Percentiles rank a stretch among this genome's conserved stretches.
These are phyloP conservation scores for Diutina neorugosa DNA, from an alignment of 1,139 yeast genomes.

Conservation along the genomic window DNA sequence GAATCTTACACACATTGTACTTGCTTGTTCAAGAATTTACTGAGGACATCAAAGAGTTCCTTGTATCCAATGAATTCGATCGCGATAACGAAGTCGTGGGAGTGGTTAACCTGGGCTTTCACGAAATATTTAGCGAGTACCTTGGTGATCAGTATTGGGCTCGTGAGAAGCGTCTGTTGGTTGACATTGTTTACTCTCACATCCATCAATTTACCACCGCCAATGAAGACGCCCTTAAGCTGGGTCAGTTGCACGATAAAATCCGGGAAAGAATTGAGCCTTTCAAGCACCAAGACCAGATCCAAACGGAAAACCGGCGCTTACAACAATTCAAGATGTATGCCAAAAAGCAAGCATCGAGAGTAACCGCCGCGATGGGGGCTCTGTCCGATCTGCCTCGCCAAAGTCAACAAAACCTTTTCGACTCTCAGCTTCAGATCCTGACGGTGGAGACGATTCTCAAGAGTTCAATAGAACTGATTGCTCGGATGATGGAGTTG, in stretches of 20 bases:
- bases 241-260: neutral
- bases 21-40: slow-evolving; percentile 52
- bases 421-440: neutral
- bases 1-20: slow-evolving; percentile 61
- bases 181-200: slow-evolving; percentile 41
- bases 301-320: neutral
- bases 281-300: neutral
- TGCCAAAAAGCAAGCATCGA: neutral
- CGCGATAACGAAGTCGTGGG: slow-evolving; percentile 32
- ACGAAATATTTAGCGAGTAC: slow-evolving; percentile 64
- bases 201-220: slow-evolving; percentile 39
- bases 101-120: slow-evolving; percentile 59
- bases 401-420: neutral
- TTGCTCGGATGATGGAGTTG: slow-evolving; percentile 69
- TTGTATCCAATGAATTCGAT: slow-evolving; percentile 35
- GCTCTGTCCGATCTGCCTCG: neutral
- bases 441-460: slow-evolving; percentile 50
- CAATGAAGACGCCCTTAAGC: slow-evolving; percentile 36
- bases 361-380: neutral
- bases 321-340: slow-evolving; percentile 3
- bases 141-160: slow-evolving; percentile 62
- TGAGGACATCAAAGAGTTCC: slow-evolving; percentile 50
- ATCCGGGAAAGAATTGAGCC: neutral
- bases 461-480: slow-evolving; percentile 65
- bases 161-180: slow-evolving; percentile 60